Evolutionary conservation across 2,329 filamentous ascomycete species (phyloP), one percentile per base, ranked within the genome.

Genomic region (Curvularia hawaiiensis): DNA sequence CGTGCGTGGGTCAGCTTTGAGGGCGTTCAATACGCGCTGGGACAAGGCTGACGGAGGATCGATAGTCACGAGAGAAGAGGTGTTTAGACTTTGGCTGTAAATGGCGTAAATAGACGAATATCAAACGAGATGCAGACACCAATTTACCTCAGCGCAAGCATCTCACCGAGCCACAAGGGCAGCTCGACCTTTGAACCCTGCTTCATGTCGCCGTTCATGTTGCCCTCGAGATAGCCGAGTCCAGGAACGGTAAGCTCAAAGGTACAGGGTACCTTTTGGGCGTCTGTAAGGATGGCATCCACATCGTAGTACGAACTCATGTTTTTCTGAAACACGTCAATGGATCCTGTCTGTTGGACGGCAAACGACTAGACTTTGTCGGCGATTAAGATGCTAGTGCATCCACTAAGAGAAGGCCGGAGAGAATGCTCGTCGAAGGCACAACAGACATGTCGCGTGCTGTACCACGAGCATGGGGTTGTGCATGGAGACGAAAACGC

Each of bases 251-350:
- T 90, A 71, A 97, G 85, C 72, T 97, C 90, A 79, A 98, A 97
- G 50, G 90, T 96, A 80, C 93, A 97, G 40, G 95, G 94, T 31
- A 97, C 86, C 90, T 97, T 98, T 88, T 97, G 91, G 49, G 90
- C 88, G 75, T 95, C 91, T 10, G 91, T 95, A 44, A 95, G 84
- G 79, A 96, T 95, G 60, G 90, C 84, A 68, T 93, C 89, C 56
- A 94, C 85, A 75, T 92, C 88, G 81, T 95, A 96, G 81, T 96
- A 96, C 38, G 89, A 90, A 41, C 66, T 67, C 79, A 81, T 81
- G 16, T 16, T 62, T 38, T 64, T 18, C 54, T 54, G 33, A 18
- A 18, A 43, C 16, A 54, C 2, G 46, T 30, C 24, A 18, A 41
- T 26, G 16, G 20, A 33, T 33, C 24, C 14, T 14, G 10, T 40